Percentiles rank a stretch among this genome's conserved stretches.
phyloP scores from a whole-genome alignment of 2,329 filamentous ascomycete genomes.

The Pseudocercospora crystallina region DNA sequence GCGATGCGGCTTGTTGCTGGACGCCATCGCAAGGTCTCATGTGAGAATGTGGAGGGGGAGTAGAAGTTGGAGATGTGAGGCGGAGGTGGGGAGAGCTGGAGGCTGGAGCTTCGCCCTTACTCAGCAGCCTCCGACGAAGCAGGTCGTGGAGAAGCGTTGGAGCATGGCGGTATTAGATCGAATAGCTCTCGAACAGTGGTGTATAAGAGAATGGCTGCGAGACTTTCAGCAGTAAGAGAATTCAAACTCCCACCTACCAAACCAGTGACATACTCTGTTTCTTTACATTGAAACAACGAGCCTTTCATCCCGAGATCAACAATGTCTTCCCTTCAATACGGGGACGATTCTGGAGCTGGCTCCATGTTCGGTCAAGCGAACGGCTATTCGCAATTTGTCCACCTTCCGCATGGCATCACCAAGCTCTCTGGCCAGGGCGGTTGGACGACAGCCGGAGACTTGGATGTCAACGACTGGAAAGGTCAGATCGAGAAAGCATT shows the following conservation, averaged over 20 bases:
- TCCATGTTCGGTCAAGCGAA: conserved; percentile 3
- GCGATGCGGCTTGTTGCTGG: not conserved
- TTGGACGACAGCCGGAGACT: not conserved
- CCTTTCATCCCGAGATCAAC: not conserved
- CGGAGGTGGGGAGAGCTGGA: not conserved
- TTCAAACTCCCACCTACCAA: no score
- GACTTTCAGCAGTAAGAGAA: no score
- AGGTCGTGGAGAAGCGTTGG: conserved; percentile 1
- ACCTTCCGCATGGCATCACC: conserved; percentile 4
- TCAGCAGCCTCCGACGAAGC: not conserved
- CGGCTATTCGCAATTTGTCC: conserved; percentile 8
- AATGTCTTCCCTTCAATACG: conserved; percentile 9
- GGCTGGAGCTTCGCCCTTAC: no score
- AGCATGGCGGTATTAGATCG: not conserved
- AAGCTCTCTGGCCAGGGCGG: conserved; percentile 13
- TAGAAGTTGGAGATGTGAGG: not conserved
- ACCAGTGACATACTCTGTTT: no score
- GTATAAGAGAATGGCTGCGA: not conserved
- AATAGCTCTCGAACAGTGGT: not conserved
- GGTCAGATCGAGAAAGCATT: conserved; percentile 10
- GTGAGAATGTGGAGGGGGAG: not conserved
- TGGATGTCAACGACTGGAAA: conserved; percentile 7
- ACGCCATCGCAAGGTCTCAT: no score
- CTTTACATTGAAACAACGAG: no score
- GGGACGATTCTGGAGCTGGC: conserved; percentile 8